Base-by-base conservation (phyloP, 2,329 filamentous ascomycete species). In the Aspergillus sojae region DNA sequence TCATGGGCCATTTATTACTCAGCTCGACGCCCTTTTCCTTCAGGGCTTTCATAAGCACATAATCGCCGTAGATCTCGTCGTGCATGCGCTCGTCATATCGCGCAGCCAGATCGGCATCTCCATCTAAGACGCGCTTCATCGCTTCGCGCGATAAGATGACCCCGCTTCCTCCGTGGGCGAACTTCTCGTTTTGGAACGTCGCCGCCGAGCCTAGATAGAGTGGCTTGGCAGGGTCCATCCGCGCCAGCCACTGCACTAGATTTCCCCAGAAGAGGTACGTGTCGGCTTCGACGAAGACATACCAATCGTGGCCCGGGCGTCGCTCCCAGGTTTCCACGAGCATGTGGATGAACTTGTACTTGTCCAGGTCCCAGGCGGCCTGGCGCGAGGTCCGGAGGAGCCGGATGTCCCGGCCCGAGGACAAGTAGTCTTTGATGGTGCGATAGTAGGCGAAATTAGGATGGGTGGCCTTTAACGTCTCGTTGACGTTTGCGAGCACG, bases 271-370 rank as follows among this genome's bases (percentile, higher is more conserved):
- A 75, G 5, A 87, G 79, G 68, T 87, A 88, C 3, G 84, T 85
- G 71, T 88, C 86, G 57, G 84, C 84, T 59, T 88, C 86, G 65
- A 88, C 79, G 65, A 86, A 88, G 16, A 88, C 71, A 69, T 86
- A 88, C 86, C 86, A 88, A 67, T 87, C 83, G 62, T 82, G 82
- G 62, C 79, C 70, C 11, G 85, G 85, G 10, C 82, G 80, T 73
- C 83, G 74, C 28, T 74, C 70, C 68, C 82, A 87, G 0, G 83
- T 74, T 74, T 86, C 85, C 73, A 86, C 82, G 14, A 85, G 82
- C 71, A 88, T 86, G 71, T 87, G 85, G 53, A 87, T 77, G 71
- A 86, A 87, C 74, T 88, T 88, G 77, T 86, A 88, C 75, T 87
- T 88, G 77, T 88, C 86, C 45, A 88, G 73, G 21, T 77, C 79